Evolutionary conservation across 2,329 filamentous ascomycete species (phyloP).

Genomic region (Botrytis cinerea): DNA sequence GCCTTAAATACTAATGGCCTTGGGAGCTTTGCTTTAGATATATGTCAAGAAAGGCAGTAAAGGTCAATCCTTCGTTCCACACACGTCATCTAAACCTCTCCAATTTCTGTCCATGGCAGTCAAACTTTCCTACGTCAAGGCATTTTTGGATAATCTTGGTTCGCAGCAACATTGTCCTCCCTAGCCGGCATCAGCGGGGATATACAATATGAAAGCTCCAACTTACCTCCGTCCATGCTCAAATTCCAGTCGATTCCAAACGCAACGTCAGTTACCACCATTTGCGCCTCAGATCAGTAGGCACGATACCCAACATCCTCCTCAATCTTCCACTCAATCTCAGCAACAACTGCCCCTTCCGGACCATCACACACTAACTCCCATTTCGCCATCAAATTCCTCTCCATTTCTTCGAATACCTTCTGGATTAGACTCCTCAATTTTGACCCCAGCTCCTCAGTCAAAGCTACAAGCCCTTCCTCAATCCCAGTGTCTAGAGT

Average conservation of each 20-base stretch:
- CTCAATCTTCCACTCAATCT: neutral
- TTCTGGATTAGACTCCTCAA: neutral
- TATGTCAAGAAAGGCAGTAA: neutral
- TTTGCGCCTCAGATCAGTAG: too few relatives aligned
- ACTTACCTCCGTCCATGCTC: neutral
- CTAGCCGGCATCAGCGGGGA: too few relatives aligned
- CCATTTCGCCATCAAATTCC: neutral
- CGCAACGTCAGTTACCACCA: neutral
- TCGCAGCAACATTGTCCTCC: neutral
- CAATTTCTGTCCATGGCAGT: neutral
- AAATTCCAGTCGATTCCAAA: neutral
- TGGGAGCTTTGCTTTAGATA: neutral
- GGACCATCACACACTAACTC: neutral
- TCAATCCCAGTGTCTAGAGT: constrained; percentile 5
- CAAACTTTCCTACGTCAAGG: neutral
- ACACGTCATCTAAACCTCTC: too few relatives aligned
- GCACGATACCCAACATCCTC: neutral
- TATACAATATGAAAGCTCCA: neutral
- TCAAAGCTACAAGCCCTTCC: neutral
- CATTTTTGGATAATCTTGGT: neutral
- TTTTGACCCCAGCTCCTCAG: neutral
- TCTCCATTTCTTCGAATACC: neutral
- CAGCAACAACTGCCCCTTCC: neutral
- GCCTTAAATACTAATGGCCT: neutral
- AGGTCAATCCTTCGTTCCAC: neutral